These are phyloP conservation scores for Phaeosphaeriaceae sp. DNA, from an alignment of 2,329 filamentous ascomycete genomes.

Conservation along the genomic window DNA sequence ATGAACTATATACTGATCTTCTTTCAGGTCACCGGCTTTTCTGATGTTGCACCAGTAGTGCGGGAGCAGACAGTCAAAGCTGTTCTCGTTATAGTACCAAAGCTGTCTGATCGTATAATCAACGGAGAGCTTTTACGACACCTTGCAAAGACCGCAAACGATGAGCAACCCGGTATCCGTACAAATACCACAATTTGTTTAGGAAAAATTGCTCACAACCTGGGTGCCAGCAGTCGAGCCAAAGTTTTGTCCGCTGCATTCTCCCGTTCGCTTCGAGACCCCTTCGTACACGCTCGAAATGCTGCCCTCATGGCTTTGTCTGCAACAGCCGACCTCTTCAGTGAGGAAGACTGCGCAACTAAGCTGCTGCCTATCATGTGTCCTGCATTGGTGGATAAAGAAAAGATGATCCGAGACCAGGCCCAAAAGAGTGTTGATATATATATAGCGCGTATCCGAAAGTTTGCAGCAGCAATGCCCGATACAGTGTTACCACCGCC, in stretches of 20 bases:
- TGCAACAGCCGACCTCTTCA: constrained; percentile 85
- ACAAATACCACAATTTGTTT: constrained; percentile 98
- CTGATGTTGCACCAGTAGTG: constrained; percentile 87
- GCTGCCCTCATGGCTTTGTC: constrained; percentile 84
- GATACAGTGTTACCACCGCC: constrained; percentile 78
- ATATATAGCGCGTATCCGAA: constrained; percentile 82
- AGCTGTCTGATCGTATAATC: constrained; percentile 88
- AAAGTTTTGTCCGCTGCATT: constrained; percentile 96
- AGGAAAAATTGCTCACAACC: constrained; percentile 91
- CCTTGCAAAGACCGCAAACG: constrained; percentile 93
- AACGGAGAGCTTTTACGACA: constrained; percentile 92
- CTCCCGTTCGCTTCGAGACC: constrained; percentile 84
- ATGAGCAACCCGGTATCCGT: constrained; percentile 94
- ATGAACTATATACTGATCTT: constrained; percentile 31
- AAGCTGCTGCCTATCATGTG: constrained; percentile 85
- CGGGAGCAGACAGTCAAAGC: constrained; percentile 96
- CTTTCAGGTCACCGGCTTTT: constrained; percentile 86
- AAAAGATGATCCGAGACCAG: constrained; percentile 91
- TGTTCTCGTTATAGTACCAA: constrained; percentile 82
- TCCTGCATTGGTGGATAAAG: constrained; percentile 87
- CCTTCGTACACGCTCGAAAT: constrained; percentile 92
- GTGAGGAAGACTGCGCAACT: constrained; percentile 84
- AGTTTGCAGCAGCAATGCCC: constrained; percentile 77
- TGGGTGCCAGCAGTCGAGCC: constrained; percentile 74
- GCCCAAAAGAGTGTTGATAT: constrained; percentile 87